These are phyloP conservation scores for Yarrowia hollandica DNA, from an alignment of 805 yeast genomes.

Conservation along the genomic window DNA sequence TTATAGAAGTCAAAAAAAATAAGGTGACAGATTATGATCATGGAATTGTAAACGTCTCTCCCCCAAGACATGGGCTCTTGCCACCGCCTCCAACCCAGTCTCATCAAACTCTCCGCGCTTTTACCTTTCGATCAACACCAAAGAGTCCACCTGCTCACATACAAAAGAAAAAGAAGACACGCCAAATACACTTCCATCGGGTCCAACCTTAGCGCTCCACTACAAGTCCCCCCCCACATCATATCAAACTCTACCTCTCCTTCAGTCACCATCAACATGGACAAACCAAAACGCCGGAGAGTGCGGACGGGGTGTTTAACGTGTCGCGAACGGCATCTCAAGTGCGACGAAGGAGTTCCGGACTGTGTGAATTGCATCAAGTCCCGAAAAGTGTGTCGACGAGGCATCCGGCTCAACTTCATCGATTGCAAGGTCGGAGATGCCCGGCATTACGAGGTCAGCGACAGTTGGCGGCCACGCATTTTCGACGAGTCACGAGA, in stretches of 20 bases:
- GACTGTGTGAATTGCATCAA: conserved; percentile 30
- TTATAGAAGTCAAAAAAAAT: neutral
- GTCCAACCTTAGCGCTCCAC: no score
- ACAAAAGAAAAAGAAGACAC: no score
- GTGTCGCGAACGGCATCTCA: conserved; percentile 31
- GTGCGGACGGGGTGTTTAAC: conserved; percentile 30
- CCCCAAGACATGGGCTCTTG: no score
- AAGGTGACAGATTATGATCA: conserved; percentile 1
- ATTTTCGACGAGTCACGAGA: conserved; percentile 21
- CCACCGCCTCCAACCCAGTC: no score
- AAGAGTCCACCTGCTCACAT: no score
- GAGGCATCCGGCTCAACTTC: conserved; percentile 31
- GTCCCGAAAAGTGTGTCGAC: conserved; percentile 29
- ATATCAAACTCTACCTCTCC: neutral
- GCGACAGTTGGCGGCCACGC: conserved; percentile 17
- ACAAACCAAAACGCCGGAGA: conserved; percentile 28
- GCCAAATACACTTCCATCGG: neutral
- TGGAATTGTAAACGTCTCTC: no score
- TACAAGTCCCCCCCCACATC: neutral
- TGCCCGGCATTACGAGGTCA: conserved; percentile 7
- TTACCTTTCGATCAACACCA: neutral
- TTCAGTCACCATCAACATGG: neutral
- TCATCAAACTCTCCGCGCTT: no score
- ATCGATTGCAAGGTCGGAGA: conserved; percentile 31
- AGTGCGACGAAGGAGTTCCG: conserved; percentile 30